These are phyloP conservation scores for Phlegmacium glaucopus DNA, from an alignment of 768 basidiomycete species.

Conservation along the genomic window DNA sequence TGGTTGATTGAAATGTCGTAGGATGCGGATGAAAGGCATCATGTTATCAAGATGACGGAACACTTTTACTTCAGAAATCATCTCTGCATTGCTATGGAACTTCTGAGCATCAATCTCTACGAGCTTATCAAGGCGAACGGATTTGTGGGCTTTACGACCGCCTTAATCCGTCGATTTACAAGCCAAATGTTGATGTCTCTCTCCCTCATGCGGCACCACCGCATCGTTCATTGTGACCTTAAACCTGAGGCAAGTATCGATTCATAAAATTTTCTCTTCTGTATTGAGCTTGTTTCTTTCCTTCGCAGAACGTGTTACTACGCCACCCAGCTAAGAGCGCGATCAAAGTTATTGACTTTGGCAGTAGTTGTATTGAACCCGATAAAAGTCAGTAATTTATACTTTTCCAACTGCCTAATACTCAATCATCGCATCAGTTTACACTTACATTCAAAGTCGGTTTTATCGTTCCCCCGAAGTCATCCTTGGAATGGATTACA, in stretches of 20 bases:
- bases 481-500: conserved; percentile 98
- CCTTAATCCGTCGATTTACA: conserved; percentile 92
- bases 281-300: conserved; percentile 5
- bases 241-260: conserved; percentile 82
- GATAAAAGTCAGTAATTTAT: conserved; percentile 78
- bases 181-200: conserved; percentile 92
- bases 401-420: neutral
- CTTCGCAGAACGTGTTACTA: conserved; percentile 81
- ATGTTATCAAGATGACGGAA: conserved; percentile 97
- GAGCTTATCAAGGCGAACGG: conserved; percentile 99
- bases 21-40: conserved; percentile 96
- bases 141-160: conserved; percentile 96
- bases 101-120: conserved; percentile 97
- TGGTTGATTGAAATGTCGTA: conserved; percentile 25
- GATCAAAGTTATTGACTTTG: conserved; percentile 98
- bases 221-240: conserved; percentile 97
- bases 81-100: conserved; percentile 96
- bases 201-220: conserved; percentile 92
- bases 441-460: conserved; percentile 98
- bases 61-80: conserved; percentile 98
- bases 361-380: conserved; percentile 96
- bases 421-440: conserved; percentile 55
- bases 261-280: neutral
- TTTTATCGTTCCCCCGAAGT: conserved; percentile 99
- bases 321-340: conserved; percentile 95